Evolutionary conservation across 306 rosid species (phyloP).

Genomic region (Prunus armeniaca): DNA sequence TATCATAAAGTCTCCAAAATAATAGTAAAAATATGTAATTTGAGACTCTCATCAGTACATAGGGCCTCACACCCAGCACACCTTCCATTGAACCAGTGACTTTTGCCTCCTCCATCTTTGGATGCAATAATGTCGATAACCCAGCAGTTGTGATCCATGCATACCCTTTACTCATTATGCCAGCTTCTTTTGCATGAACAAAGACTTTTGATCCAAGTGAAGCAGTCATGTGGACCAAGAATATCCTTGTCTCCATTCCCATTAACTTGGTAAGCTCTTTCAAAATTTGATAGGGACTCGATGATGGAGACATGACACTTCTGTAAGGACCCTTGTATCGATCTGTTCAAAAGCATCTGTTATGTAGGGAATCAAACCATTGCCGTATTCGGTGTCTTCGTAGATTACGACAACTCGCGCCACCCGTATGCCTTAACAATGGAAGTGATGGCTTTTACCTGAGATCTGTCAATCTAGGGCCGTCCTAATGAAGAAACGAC

Average conservation of each 20-base stretch:
- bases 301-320: constrained; percentile 20
- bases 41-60: no score
- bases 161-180: constrained; percentile 29
- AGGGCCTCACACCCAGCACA: constrained; percentile 36
- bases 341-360: constrained; percentile 23
- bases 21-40: no score
- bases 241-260: constrained; percentile 9
- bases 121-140: constrained; percentile 22
- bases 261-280: constrained; percentile 21
- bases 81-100: constrained; percentile 40
- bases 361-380: constrained; percentile 34
- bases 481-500: constrained; percentile 21
- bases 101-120: not conserved
- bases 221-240: constrained; percentile 38
- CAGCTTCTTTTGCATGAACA: constrained; percentile 13
- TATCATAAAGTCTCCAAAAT: no score
- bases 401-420: constrained; percentile 33
- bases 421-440: constrained; percentile 30
- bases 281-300: not conserved
- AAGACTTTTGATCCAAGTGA: constrained; percentile 24
- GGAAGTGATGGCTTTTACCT: constrained; percentile 24
- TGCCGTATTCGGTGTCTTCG: constrained; percentile 40
- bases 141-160: constrained; percentile 31
- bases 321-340: constrained; percentile 15
- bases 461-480: constrained; percentile 13